phyloP scores from a whole-genome alignment of 2,329 filamentous ascomycete species.

The Trichothecium sympodiale region DNA sequence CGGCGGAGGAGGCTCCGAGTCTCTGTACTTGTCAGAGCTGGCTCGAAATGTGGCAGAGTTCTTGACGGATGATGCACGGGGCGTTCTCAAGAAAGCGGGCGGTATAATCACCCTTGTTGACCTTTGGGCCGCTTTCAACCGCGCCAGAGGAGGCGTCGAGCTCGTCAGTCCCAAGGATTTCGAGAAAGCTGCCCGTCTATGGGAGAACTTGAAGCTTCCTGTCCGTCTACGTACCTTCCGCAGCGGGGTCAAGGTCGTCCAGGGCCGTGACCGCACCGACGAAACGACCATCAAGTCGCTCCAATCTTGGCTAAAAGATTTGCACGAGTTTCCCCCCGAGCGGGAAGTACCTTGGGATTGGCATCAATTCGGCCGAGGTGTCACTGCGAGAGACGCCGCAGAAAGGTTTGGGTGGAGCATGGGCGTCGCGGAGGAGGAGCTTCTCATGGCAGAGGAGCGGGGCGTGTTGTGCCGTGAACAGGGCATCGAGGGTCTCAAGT shows the following conservation, averaged over 20 bases:
- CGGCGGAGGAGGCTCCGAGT: slow-evolving; percentile 58
- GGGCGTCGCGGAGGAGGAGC: slow-evolving; percentile 86
- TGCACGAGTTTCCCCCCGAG: slow-evolving; percentile 55
- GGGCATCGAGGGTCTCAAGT: slow-evolving; percentile 78
- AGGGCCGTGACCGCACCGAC: slow-evolving; percentile 78
- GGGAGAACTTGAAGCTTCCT: slow-evolving; percentile 79
- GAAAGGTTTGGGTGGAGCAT: slow-evolving; percentile 95
- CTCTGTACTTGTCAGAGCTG: slow-evolving; percentile 80
- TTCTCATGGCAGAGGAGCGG: slow-evolving; percentile 93
- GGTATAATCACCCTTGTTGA: slow-evolving; percentile 87
- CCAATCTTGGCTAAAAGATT: slow-evolving; percentile 63
- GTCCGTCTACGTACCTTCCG: slow-evolving; percentile 82
- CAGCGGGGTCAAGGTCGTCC: slow-evolving; percentile 88
- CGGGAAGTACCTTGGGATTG: slow-evolving; percentile 65
- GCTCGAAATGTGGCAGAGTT: slow-evolving; percentile 81
- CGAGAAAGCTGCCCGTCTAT: slow-evolving; percentile 76
- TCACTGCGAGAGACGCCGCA: slow-evolving; percentile 82
- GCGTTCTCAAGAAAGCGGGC: slow-evolving; percentile 66
- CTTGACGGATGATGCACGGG: slow-evolving; percentile 71
- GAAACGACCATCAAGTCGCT: slow-evolving; percentile 76
- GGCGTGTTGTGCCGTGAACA: slow-evolving; percentile 85
- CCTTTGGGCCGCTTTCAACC: slow-evolving; percentile 90
- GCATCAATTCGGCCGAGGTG: slow-evolving; percentile 66
- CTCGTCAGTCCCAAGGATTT: slow-evolving; percentile 88
- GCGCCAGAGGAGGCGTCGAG: slow-evolving; percentile 85